phyloP scores from a whole-genome alignment of 164 flowering plant species.

The Houttuynia cordata region DNA sequence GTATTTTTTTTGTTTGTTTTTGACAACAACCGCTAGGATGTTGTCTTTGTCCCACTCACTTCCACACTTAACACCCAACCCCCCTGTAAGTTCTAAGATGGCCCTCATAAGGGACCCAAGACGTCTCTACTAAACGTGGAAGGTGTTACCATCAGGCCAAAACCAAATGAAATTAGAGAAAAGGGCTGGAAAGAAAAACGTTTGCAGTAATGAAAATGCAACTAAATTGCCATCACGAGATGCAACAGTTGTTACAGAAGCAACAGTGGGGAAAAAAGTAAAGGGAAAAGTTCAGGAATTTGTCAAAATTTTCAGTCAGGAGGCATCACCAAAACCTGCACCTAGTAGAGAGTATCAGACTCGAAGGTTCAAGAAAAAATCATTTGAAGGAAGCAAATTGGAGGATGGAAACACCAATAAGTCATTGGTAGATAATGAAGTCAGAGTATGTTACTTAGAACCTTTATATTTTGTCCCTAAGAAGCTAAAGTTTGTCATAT shows the following conservation, averaged over 20 bases:
- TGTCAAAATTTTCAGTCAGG: slow-evolving; percentile 64
- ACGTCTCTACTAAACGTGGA: no score
- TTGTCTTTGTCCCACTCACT: no score
- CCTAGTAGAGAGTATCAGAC: slow-evolving; percentile 11
- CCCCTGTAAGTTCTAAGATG: no score
- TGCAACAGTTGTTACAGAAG: slow-evolving; percentile 14
- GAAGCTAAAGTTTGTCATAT: neutral
- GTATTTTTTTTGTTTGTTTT: no score
- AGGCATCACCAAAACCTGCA: slow-evolving; percentile 25
- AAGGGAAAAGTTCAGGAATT: slow-evolving; percentile 68
- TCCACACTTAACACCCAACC: no score
- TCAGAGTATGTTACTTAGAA: slow-evolving; percentile 18
- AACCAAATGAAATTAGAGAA: slow-evolving; percentile 17
- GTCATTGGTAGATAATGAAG: slow-evolving; percentile 14
- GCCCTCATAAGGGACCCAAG: no score
- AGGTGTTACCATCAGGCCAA: no score
- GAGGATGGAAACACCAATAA: slow-evolving; percentile 7
- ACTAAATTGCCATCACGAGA: slow-evolving; percentile 13
- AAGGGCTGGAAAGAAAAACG: slow-evolving; percentile 13
- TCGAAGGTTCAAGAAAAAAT: slow-evolving; percentile 13
- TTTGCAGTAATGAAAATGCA: slow-evolving; percentile 7
- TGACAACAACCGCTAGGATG: no score
- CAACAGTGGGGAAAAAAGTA: slow-evolving; percentile 18
- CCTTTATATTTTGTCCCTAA: no score
- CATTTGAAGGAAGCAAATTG: slow-evolving; percentile 9